Evolutionary conservation across 2,329 filamentous ascomycete species (phyloP).

Genomic region (Talaromyces pinophilus): DNA sequence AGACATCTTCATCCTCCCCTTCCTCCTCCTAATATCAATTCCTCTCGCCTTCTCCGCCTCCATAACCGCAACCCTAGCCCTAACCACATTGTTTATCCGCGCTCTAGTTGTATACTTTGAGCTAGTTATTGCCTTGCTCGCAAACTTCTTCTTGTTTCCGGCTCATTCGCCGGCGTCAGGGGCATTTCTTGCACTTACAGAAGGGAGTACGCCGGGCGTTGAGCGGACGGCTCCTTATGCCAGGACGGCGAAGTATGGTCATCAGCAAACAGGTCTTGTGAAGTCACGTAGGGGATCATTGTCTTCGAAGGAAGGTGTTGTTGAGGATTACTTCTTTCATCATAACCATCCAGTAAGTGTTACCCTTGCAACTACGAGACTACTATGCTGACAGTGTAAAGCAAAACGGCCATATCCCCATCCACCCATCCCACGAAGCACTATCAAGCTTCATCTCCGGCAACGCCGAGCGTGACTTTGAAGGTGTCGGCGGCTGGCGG

Average conservation of each 20-base stretch:
- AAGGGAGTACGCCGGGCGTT: conserved; percentile 10
- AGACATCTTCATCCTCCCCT: conserved; percentile 57
- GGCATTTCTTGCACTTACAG: conserved; percentile 20
- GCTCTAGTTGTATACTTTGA: conserved; percentile 65
- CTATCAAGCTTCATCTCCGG: conserved; percentile 35
- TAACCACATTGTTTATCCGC: conserved; percentile 62
- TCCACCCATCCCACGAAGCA: conserved; percentile 23
- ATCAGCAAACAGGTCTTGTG: background rate
- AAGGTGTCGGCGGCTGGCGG: conserved; percentile 48
- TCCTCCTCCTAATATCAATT: conserved; percentile 63
- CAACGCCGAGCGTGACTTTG: conserved; percentile 45
- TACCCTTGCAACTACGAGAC: too few relatives aligned
- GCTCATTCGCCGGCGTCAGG: conserved; percentile 17
- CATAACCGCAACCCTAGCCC: conserved; percentile 64
- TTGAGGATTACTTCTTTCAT: conserved; percentile 18
- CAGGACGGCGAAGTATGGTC: background rate
- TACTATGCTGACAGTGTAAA: conserved; percentile 4
- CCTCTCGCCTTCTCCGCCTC: conserved; percentile 65
- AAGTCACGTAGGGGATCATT: conserved; percentile 7
- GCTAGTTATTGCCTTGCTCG: conserved; percentile 59
- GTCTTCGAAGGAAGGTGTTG: conserved; percentile 12
- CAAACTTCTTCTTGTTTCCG: conserved; percentile 22
- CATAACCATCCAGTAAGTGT: background rate
- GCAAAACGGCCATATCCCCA: conserved; percentile 3
- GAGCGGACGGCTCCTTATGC: conserved; percentile 11